Percentiles rank a stretch among this genome's conserved stretches.
phyloP scores from a whole-genome alignment of 768 basidiomycete species.

The Aureoboletus auriporus region DNA sequence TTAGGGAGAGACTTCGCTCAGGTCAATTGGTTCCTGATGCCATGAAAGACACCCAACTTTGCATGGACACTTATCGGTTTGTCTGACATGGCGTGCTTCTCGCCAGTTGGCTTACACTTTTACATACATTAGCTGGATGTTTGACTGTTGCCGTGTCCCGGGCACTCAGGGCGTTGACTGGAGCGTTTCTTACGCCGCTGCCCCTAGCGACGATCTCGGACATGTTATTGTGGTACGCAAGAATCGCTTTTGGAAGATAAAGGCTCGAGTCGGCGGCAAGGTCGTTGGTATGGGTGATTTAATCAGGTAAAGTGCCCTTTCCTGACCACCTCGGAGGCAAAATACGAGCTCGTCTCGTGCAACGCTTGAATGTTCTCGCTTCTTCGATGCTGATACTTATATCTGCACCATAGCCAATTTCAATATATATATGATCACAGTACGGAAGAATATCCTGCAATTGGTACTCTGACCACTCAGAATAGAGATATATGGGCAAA shows the following conservation, averaged over 20 bases:
- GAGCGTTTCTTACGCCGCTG: slow-evolving; percentile 65
- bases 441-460: slow-evolving; percentile 57
- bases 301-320: slow-evolving; percentile 43
- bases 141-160: slow-evolving; percentile 83
- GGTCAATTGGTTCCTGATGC: slow-evolving; percentile 64
- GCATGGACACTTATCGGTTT: slow-evolving; percentile 86
- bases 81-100: slow-evolving; percentile 3
- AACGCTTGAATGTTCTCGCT: neutral
- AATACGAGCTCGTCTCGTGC: neutral
- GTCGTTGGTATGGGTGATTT: slow-evolving; percentile 65
- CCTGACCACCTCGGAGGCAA: too few relatives aligned
- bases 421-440: slow-evolving; percentile 68
- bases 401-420: slow-evolving; percentile 51
- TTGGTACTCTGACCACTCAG: slow-evolving; percentile 74
- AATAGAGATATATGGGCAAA: slow-evolving; percentile 90
- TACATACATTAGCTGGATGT: slow-evolving; percentile 71
- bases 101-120: neutral
- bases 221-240: slow-evolving; percentile 86
- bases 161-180: slow-evolving; percentile 73
- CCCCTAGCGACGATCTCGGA: slow-evolving; percentile 44
- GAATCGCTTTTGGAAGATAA: slow-evolving; percentile 80
- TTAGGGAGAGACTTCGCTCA: slow-evolving; percentile 63
- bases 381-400: slow-evolving; percentile 1
- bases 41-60: slow-evolving; percentile 65
- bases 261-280: slow-evolving; percentile 49